Percentiles rank a stretch among this genome's conserved stretches.
Conservation (phyloP, 148 eudicot species). For the Chenopodium formosanum region DNA sequence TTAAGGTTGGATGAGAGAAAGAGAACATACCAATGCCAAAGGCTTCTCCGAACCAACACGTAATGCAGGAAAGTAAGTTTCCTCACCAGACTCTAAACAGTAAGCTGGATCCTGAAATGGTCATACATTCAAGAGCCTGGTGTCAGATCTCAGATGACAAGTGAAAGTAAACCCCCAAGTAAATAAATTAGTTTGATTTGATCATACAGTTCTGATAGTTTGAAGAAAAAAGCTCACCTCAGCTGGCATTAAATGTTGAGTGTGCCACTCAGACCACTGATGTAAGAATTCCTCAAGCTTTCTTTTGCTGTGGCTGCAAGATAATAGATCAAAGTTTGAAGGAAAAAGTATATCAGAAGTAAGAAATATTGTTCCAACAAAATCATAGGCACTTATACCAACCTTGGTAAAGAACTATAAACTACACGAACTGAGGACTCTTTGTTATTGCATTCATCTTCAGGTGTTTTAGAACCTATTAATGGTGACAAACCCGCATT, state of each 20-base stretch:
- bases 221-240: conserved; percentile 29
- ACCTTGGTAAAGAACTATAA: conserved; percentile 43
- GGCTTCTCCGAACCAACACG: conserved; percentile 33
- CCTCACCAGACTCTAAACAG: conserved; percentile 39
- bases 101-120: conserved; percentile 30
- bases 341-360: neutral
- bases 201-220: neutral
- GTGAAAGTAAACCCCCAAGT: too few relatives aligned
- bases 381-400: neutral
- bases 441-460: conserved; percentile 16
- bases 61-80: conserved; percentile 44
- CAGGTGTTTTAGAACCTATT: conserved; percentile 25
- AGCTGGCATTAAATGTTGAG: conserved; percentile 28
- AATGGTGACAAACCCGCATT: neutral
- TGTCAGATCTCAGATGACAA: conserved; percentile 10
- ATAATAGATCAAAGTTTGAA: neutral
- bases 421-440: conserved; percentile 37
- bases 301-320: conserved; percentile 39
- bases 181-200: neutral
- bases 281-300: conserved; percentile 43
- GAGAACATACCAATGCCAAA: conserved; percentile 35
- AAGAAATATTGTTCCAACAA: neutral
- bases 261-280: conserved; percentile 51
- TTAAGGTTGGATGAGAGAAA: neutral
- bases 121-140: neutral